phyloP scores from a whole-genome alignment of 306 rosid genomes.

The Begonia fuchsioides region DNA sequence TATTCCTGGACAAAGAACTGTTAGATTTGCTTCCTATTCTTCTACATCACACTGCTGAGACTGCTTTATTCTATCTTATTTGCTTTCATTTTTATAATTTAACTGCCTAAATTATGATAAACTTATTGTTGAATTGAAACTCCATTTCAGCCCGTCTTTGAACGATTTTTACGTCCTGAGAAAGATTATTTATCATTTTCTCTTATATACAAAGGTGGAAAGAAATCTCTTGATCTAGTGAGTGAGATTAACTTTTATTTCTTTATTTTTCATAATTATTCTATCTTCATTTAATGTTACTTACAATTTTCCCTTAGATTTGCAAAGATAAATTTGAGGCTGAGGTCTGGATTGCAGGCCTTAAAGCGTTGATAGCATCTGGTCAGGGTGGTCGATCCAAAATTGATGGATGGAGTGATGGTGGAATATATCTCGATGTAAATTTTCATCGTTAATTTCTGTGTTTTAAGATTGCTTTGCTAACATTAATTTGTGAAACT shows the following conservation, averaged over 20 bases:
- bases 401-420: conserved; percentile 98
- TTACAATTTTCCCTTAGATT: conserved; percentile 34
- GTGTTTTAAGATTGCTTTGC: neutral
- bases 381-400: conserved; percentile 96
- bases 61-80: conserved; percentile 3
- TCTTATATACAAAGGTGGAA: conserved; percentile 77
- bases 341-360: conserved; percentile 92
- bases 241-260: conserved; percentile 22
- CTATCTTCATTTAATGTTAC: conserved; percentile 3
- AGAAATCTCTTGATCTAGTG: conserved; percentile 91
- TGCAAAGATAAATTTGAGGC: conserved; percentile 97
- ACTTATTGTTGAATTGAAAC: conserved; percentile 5
- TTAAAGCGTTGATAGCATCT: conserved; percentile 61
- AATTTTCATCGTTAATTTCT: conserved; percentile 8
- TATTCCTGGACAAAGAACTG: conserved; percentile 97
- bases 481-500: no score
- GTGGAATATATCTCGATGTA: conserved; percentile 83
- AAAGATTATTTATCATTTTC: conserved; percentile 90
- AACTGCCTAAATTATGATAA: conserved; percentile 6
- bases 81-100: conserved; percentile 4
- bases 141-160: conserved; percentile 66
- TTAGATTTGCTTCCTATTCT: conserved; percentile 27
- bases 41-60: conserved; percentile 6
- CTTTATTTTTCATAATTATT: neutral
- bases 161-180: conserved; percentile 71